A percentile compares a stretch with the other conserved stretches of the same genome.
Evolutionary conservation across 768 basidiomycete genomes (phyloP).

Genomic region (Russula earlei): DNA sequence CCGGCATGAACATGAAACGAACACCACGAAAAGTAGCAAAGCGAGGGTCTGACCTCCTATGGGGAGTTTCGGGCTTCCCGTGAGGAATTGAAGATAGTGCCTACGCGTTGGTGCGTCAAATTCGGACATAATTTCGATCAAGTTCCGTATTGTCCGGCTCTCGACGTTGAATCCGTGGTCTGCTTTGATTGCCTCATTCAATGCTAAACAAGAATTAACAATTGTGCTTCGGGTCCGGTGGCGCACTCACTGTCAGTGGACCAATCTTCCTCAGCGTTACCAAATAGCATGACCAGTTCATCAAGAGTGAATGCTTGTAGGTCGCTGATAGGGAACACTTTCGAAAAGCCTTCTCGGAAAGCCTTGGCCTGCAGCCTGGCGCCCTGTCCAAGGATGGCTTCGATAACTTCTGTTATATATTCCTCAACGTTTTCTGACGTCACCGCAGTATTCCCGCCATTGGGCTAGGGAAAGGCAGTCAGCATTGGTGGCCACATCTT

Average conservation of each 20-base stretch:
- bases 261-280: constrained; percentile 98
- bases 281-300: constrained; percentile 93
- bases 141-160: constrained; percentile 79
- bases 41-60: constrained; percentile 65
- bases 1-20: neutral
- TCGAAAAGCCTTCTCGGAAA: constrained; percentile 91
- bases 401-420: constrained; percentile 79
- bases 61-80: constrained; percentile 92
- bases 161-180: constrained; percentile 98
- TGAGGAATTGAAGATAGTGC: constrained; percentile 92
- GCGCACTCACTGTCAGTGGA: constrained; percentile 65
- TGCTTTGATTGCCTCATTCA: constrained; percentile 86
- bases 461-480: constrained; percentile 39
- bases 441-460: constrained; percentile 73
- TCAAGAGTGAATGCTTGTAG: constrained; percentile 88
- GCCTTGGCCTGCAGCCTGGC: constrained; percentile 73
- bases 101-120: constrained; percentile 69
- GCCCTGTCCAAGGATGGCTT: constrained; percentile 80
- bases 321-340: constrained; percentile 90
- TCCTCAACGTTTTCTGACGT: constrained; percentile 81
- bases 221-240: neutral
- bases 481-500: neutral
- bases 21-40: neutral
- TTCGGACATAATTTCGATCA: constrained; percentile 78
- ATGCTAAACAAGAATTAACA: constrained; percentile 40